These are phyloP conservation scores for Cercospora sesami DNA, from an alignment of 2,329 filamentous ascomycete genomes.

Conservation along the genomic window DNA sequence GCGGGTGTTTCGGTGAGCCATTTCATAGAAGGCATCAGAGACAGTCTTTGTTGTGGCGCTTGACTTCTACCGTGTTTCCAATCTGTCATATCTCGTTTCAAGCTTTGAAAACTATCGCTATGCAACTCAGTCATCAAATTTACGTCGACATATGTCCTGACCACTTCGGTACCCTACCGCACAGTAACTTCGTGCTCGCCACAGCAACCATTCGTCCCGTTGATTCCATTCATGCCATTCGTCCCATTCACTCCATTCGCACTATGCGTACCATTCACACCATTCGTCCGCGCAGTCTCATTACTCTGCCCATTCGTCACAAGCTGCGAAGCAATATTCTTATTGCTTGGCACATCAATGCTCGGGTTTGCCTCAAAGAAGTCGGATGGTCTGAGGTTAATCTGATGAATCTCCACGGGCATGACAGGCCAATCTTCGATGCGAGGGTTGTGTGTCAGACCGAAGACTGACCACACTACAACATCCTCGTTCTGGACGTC, in stretches of 20 bases:
- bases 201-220: neutral
- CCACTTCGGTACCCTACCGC: neutral
- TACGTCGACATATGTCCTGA: neutral
- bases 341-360: slow-evolving; percentile 51
- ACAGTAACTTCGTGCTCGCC: neutral
- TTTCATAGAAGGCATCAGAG: too few relatives aligned
- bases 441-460: slow-evolving; percentile 54
- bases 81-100: neutral
- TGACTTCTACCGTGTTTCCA: too few relatives aligned
- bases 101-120: neutral
- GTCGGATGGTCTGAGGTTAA: slow-evolving; percentile 53
- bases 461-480: slow-evolving; percentile 54
- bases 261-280: neutral
- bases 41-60: too few relatives aligned
- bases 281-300: neutral
- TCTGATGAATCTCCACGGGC: slow-evolving; percentile 51
- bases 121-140: neutral
- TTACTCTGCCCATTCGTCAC: slow-evolving; percentile 15
- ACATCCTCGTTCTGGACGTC: slow-evolving; percentile 49
- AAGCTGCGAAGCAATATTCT: slow-evolving; percentile 22
- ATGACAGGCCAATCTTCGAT: slow-evolving; percentile 55
- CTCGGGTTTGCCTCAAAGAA: slow-evolving; percentile 57
- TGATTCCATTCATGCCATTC: neutral
- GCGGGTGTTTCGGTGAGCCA: too few relatives aligned
- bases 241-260: neutral